phyloP scores from a whole-genome alignment of 2,329 filamentous ascomycete species.

The Geosmithia morbida region DNA sequence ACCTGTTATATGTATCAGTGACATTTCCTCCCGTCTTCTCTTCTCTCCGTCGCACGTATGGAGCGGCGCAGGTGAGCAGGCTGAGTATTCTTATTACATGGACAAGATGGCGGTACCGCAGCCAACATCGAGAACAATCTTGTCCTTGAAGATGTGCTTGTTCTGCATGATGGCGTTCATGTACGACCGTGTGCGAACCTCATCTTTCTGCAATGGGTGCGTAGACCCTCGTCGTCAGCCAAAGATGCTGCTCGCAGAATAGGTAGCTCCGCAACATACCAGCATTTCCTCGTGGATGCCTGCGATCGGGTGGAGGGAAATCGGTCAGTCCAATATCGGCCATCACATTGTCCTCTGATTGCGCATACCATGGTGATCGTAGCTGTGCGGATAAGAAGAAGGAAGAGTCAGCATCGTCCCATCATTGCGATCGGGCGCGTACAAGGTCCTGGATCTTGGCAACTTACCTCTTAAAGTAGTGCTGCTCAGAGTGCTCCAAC shows the following conservation, averaged over 20 bases:
- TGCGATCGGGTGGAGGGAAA: slow-evolving; percentile 24
- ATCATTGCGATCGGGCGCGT: not conserved
- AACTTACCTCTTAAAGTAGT: slow-evolving; percentile 92
- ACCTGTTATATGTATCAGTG: slow-evolving; percentile 41
- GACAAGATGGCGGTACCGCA: slow-evolving; percentile 96
- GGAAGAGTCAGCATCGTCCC: slow-evolving; percentile 5
- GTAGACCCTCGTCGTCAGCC: not conserved
- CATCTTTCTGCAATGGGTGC: slow-evolving; percentile 61
- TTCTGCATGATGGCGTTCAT: slow-evolving; percentile 97
- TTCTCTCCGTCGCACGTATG: not conserved
- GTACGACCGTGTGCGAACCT: slow-evolving; percentile 92
- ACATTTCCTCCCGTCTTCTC: not conserved
- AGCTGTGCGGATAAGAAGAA: slow-evolving; percentile 36
- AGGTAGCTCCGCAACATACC: slow-evolving; percentile 41
- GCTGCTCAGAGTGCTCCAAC: slow-evolving; percentile 90
- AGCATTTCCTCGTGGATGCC: slow-evolving; percentile 98
- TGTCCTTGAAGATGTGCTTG: slow-evolving; percentile 76
- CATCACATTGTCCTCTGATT: slow-evolving; percentile 13
- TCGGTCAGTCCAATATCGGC: slow-evolving; percentile 7
- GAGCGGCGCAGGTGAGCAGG: not conserved
- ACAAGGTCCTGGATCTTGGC: not conserved
- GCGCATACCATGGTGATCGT: slow-evolving; percentile 82
- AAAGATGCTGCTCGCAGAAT: not conserved
- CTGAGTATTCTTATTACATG: slow-evolving; percentile 56
- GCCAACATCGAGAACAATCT: slow-evolving; percentile 86